phyloP scores from a whole-genome alignment of 2,329 filamentous ascomycete species.

The Apiospora phragmitis region DNA sequence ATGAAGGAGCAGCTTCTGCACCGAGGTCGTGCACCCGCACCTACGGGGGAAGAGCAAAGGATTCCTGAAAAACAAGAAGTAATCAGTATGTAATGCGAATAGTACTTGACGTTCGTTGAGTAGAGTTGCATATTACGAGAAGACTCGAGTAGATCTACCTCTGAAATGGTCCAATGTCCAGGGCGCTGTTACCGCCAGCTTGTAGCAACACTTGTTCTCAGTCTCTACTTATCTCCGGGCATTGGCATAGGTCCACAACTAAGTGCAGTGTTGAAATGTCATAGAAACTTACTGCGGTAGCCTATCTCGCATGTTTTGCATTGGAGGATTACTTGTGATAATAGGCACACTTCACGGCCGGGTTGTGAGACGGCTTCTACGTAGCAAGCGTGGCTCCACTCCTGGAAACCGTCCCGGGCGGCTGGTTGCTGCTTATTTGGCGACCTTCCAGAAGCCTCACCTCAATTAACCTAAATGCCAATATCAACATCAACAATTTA shows the following conservation, averaged over 20 bases:
- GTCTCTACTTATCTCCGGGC: neutral
- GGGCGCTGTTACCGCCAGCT: neutral
- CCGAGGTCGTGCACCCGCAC: conserved; percentile 41
- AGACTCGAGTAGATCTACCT: neutral
- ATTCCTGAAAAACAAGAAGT: conserved; percentile 42
- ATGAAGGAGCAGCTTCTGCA: conserved; percentile 46
- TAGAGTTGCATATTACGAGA: neutral
- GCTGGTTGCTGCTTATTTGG: neutral
- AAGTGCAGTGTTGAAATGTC: neutral
- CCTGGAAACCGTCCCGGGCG: neutral
- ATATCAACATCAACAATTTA: neutral
- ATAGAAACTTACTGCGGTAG: neutral
- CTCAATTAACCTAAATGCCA: neutral
- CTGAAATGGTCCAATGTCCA: neutral
- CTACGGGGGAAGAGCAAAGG: conserved; percentile 37
- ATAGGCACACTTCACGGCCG: neutral
- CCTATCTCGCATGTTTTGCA: neutral
- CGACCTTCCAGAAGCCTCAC: neutral
- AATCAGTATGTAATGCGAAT: neutral
- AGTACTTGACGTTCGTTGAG: neutral
- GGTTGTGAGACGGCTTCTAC: neutral
- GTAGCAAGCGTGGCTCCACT: neutral
- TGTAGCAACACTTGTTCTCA: neutral
- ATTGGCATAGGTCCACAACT: neutral
- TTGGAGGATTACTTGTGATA: neutral